These are phyloP conservation scores for Aspergillus tanneri DNA, from an alignment of 2,329 filamentous ascomycete genomes.

Conservation along the genomic window DNA sequence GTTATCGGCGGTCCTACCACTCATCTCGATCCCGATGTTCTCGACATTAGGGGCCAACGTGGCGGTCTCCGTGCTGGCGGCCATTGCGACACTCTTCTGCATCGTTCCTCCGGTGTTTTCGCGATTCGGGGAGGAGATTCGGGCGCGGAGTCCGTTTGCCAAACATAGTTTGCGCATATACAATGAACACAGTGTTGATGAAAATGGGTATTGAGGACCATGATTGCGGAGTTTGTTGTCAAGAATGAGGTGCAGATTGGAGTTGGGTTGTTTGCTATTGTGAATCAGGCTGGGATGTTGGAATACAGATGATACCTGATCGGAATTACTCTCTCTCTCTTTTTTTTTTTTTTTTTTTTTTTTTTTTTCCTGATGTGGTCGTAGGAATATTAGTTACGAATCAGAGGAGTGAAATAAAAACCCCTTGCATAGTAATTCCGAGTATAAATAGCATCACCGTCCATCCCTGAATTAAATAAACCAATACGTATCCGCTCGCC, in stretches of 20 bases:
- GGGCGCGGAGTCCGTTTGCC: slow-evolving; percentile 37
- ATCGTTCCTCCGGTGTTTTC: slow-evolving; percentile 34
- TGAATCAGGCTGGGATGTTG: neutral
- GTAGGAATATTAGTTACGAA: neutral
- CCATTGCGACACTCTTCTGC: slow-evolving; percentile 42
- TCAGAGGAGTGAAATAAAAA: neutral
- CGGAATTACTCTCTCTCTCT: neutral
- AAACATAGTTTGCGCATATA: slow-evolving; percentile 31
- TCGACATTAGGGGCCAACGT: slow-evolving; percentile 36
- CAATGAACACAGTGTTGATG: slow-evolving; percentile 27
- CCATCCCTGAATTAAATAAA: no score
- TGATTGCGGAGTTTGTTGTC: no score
- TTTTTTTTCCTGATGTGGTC: neutral
- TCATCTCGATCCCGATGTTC: slow-evolving; percentile 44
- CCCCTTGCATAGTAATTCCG: neutral
- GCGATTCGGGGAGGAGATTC: slow-evolving; percentile 33
- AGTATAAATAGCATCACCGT: no score
- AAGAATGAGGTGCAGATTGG: no score
- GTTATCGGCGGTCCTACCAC: slow-evolving; percentile 39
- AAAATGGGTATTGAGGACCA: slow-evolving; percentile 21
- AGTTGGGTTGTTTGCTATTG: neutral
- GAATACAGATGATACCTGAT: neutral
- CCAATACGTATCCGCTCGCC: slow-evolving; percentile 19
- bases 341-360: neutral
- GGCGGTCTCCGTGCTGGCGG: slow-evolving; percentile 40